A percentile compares a stretch with the other conserved stretches of the same genome.
These are phyloP conservation scores for Torulaspora globosa DNA, from an alignment of 1,139 yeast genomes.

Conservation along the genomic window DNA sequence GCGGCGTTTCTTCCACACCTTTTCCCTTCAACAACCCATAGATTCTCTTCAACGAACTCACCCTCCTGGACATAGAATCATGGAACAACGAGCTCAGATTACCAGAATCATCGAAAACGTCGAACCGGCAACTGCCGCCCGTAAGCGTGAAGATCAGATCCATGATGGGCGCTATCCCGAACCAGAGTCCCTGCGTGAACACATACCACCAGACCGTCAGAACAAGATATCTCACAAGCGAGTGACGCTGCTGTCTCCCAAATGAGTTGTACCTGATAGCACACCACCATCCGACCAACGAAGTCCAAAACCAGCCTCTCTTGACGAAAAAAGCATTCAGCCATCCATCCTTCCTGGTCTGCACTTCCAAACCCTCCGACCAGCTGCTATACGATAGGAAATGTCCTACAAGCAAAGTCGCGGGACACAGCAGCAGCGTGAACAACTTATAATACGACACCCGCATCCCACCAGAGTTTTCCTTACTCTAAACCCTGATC, in stretches of 20 bases:
- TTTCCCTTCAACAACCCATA: constrained; percentile 15
- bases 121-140: constrained; percentile 67
- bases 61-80: constrained; percentile 23
- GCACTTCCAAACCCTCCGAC: constrained; percentile 12
- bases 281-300: constrained; percentile 41
- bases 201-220: constrained; percentile 34
- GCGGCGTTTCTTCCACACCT: constrained; percentile 1
- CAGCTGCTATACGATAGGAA: constrained; percentile 18
- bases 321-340: constrained; percentile 75
- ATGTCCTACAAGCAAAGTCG: constrained; percentile 34
- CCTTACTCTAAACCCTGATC: no score
- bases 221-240: constrained; percentile 19
- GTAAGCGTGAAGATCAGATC: constrained; percentile 73
- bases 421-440: constrained; percentile 30
- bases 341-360: constrained; percentile 38
- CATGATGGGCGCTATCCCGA: constrained; percentile 60
- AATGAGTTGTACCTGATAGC: constrained; percentile 18
- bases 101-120: constrained; percentile 26
- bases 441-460: constrained; percentile 19
- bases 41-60: constrained; percentile 20
- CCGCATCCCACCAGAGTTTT: constrained; percentile 1
- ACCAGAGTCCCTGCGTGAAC: constrained; percentile 32
- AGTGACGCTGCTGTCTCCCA: constrained; percentile 6
- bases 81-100: constrained; percentile 25
- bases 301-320: constrained; percentile 92